Evolutionary conservation across 2,329 filamentous ascomycete species (phyloP).

Genomic region (Colletotrichum somersetense): DNA sequence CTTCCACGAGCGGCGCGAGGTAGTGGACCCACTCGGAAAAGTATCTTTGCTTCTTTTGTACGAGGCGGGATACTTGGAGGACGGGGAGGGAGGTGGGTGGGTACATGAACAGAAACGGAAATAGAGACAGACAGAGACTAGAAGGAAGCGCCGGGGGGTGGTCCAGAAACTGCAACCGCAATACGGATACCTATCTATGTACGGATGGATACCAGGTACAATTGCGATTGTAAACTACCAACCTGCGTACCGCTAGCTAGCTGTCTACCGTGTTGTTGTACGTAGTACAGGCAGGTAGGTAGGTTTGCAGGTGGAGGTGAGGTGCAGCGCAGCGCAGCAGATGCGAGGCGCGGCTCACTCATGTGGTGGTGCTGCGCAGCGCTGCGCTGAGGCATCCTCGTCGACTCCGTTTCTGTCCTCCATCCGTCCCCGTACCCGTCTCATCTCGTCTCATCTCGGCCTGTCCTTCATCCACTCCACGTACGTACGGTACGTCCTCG

Average conservation of each 20-base stretch:
- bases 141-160: too few relatives aligned
- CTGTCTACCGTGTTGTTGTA: too few relatives aligned
- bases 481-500: too few relatives aligned
- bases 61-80: not conserved
- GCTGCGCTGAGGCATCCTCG: conserved; percentile 8
- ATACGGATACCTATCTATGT: too few relatives aligned
- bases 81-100: not conserved
- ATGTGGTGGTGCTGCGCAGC: not conserved
- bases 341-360: not conserved
- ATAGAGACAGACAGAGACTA: not conserved
- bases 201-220: not conserved
- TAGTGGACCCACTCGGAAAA: not conserved
- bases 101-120: not conserved
- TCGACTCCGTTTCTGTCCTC: not conserved
- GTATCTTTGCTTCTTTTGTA: not conserved
- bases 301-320: not conserved
- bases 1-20: conserved; percentile 30
- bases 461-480: not conserved
- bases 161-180: too few relatives aligned
- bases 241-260: too few relatives aligned
- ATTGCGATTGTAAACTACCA: not conserved
- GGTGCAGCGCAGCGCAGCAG: not conserved
- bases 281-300: too few relatives aligned
- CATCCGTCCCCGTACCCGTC: not conserved
- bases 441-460: not conserved